A percentile compares a stretch with the other conserved stretches of the same genome.
Evolutionary conservation across 257 asterid species (phyloP).

Genomic region (Coffea canephora): DNA sequence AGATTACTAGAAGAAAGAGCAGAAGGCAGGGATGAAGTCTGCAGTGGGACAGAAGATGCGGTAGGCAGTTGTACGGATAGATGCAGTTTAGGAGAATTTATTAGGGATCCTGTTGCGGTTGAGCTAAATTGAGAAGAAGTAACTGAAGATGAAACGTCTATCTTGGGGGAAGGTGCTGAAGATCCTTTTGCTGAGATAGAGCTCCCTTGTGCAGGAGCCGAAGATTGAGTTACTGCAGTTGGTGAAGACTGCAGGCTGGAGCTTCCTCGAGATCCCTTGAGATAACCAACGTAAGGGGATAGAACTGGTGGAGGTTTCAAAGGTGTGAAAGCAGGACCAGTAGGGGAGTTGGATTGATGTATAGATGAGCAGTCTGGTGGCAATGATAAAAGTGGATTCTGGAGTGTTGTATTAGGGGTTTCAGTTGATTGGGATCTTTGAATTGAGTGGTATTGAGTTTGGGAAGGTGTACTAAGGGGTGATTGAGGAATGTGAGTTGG

Average conservation of each 20-base stretch:
- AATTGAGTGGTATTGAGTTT: conserved; percentile 15
- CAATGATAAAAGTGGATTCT: not conserved
- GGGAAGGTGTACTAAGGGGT: conserved; percentile 22
- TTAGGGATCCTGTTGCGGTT: not conserved
- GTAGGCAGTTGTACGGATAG: not conserved
- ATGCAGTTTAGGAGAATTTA: conserved; percentile 14
- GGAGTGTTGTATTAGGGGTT: not conserved
- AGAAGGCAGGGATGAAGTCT: conserved; percentile 5
- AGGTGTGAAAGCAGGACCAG: conserved; percentile 4
- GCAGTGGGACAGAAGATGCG: not conserved
- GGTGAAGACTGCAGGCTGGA: conserved; percentile 20
- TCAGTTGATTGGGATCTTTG: conserved; percentile 10
- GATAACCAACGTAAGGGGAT: conserved; percentile 18
- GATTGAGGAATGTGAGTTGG: conserved; percentile 1
- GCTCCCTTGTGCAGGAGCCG: conserved; percentile 1
- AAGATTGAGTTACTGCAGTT: not conserved
- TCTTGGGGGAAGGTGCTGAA: conserved; percentile 20
- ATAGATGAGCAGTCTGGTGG: conserved; percentile 2
- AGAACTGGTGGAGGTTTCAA: conserved; percentile 31
- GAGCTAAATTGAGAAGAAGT: conserved; percentile 8
- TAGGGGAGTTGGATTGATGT: not conserved
- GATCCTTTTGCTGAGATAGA: conserved; percentile 22
- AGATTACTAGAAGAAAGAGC: conserved; percentile 11
- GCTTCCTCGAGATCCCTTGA: conserved; percentile 20
- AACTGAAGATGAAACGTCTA: conserved; percentile 9